phyloP scores from a whole-genome alignment of 1,139 yeast genomes.

The Kodamaea ohmeri region DNA sequence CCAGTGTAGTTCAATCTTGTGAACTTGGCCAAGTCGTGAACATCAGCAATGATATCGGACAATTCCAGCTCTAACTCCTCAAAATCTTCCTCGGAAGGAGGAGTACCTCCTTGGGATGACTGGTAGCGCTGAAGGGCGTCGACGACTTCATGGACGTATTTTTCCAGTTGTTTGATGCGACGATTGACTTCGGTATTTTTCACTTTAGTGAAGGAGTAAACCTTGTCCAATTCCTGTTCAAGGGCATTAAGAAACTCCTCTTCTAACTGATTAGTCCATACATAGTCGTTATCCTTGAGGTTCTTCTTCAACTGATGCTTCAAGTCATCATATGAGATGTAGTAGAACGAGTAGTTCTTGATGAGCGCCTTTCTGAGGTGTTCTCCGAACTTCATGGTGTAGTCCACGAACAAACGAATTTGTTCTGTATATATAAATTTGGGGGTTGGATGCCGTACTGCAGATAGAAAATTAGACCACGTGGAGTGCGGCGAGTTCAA shows the following conservation, averaged over 20 bases:
- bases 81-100: constrained; percentile 75
- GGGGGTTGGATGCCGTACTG: not conserved
- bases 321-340: constrained; percentile 85
- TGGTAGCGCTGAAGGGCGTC: constrained; percentile 29
- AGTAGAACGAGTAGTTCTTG: constrained; percentile 84
- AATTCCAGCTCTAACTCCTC: constrained; percentile 89
- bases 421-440: too few relatives aligned
- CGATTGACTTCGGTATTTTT: constrained; percentile 81
- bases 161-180: constrained; percentile 78
- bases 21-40: constrained; percentile 93
- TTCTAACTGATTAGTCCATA: constrained; percentile 76
- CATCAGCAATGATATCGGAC: constrained; percentile 93
- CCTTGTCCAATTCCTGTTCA: constrained; percentile 85
- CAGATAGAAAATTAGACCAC: not conserved
- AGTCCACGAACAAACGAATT: too few relatives aligned
- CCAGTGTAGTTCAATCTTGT: constrained; percentile 92
- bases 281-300: constrained; percentile 48
- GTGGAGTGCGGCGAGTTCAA: too few relatives aligned
- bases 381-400: constrained; percentile 70
- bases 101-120: constrained; percentile 20
- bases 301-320: constrained; percentile 75
- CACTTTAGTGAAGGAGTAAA: constrained; percentile 83
- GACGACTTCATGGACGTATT: constrained; percentile 63
- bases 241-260: constrained; percentile 72
- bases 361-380: constrained; percentile 70